These are phyloP conservation scores for Tubosaeta sp. DNA, from an alignment of 768 basidiomycete genomes.

Conservation along the genomic window DNA sequence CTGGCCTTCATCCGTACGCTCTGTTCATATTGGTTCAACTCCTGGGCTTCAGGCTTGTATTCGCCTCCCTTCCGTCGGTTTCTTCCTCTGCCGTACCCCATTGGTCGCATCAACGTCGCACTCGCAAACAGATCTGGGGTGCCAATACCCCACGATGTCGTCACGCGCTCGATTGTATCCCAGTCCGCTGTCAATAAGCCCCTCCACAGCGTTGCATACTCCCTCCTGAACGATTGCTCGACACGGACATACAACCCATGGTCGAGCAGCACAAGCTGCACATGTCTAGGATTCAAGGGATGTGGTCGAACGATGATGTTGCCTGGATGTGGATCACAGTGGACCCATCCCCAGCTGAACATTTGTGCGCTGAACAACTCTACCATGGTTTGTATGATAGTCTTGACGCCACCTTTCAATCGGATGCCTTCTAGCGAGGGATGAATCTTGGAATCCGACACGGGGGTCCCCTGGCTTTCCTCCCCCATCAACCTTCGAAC, in stretches of 20 bases:
- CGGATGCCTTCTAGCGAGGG: conserved; percentile 17
- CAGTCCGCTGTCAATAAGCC: conserved; percentile 56
- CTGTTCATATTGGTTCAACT: conserved; percentile 61
- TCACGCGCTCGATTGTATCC: conserved; percentile 45
- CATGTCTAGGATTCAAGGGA: conserved; percentile 22
- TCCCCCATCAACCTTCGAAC: conserved; percentile 60
- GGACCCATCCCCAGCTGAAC: conserved; percentile 89
- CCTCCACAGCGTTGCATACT: conserved; percentile 80
- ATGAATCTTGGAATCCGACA: background rate
- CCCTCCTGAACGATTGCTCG: conserved; percentile 57
- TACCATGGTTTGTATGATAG: conserved; percentile 83
- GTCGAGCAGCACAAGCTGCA: conserved; percentile 82
- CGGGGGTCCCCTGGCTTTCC: conserved; percentile 12
- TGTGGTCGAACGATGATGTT: conserved; percentile 69
- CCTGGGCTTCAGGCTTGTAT: conserved; percentile 7
- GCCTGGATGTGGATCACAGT: conserved; percentile 74
- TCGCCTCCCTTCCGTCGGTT: conserved; percentile 6
- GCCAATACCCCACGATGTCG: conserved; percentile 64
- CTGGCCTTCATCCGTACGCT: conserved; percentile 66
- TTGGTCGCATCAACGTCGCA: conserved; percentile 64
- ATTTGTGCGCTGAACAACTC: conserved; percentile 87
- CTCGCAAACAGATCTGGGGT: conserved; percentile 71
- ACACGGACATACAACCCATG: conserved; percentile 87
- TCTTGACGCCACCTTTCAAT: conserved; percentile 56
- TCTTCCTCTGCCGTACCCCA: conserved; percentile 31